Base-by-base conservation (phyloP, 441 rosid genomes). In the Manihot esculenta region DNA sequence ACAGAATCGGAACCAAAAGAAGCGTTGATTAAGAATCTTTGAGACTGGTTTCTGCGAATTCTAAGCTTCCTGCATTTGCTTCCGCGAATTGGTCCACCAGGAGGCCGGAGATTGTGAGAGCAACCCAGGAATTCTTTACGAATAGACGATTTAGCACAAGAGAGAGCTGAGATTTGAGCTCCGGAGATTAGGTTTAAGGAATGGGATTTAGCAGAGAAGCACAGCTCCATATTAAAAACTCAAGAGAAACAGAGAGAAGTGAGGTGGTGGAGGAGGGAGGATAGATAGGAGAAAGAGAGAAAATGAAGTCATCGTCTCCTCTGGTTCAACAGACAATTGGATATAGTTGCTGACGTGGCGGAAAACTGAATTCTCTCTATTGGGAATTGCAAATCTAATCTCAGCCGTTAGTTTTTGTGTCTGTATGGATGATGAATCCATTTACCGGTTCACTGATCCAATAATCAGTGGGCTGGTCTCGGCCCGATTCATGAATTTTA, bases 81-180 rank as follows among this genome's bases (percentile, higher is more conserved):
- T 23, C 68, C 59, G 26, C 82, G 74, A 56, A 81, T 74, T 44
- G 70, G 60, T n/a, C 23, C 51, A 6, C 81, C 83, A 21, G 87
- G 85, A 49, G 87, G 94, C 54, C 88, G 63, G 56, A 73, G 84
- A 66, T 38, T 66, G 67, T 77, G 85, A 8, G 49, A 75, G 78
- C 71, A 80, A 41, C 92, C 92, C 71, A 89, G 80, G 80, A 85
- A 89, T 18, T 78, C 77, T 10, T 80, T 56, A 26, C 81, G 85
- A 44, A 58, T 38, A 1, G 66, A 27, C 1, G 56, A 35, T 18
- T 15, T 27, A 51, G n/a, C 42, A 21, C 14, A 11, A n/a, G 20
- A 21, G n/a, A 60, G 44, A 12, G 58, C 14, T 6, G 68, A 26
- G 53, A 21, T 45, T 14, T 14, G 38, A 23, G 55, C 11, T 10